Percentiles rank a stretch among this genome's conserved stretches.
Evolutionary conservation across 176 grass and related monocot genomes (phyloP).

Genomic region (Triticum turgidum): DNA sequence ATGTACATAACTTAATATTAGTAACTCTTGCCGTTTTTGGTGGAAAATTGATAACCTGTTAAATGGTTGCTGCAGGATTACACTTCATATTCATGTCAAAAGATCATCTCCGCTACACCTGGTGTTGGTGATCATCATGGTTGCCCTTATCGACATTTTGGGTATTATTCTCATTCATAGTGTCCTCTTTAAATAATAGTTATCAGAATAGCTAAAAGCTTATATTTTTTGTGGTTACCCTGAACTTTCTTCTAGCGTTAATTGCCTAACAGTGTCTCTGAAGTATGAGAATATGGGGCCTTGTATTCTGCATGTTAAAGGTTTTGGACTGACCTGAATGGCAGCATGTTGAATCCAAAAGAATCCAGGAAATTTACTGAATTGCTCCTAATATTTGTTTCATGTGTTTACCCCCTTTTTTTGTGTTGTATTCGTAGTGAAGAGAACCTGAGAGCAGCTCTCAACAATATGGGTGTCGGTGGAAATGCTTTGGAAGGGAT

Average conservation of each 20-base stretch:
- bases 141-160: constrained; percentile 94
- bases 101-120: constrained; percentile 90
- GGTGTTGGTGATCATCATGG: constrained; percentile 94
- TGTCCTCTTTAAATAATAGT: not conserved
- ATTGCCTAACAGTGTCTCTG: not conserved
- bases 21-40: not conserved
- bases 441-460: constrained; percentile 94
- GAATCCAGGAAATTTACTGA: not conserved
- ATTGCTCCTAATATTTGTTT: constrained; percentile 19
- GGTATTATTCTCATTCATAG: constrained; percentile 47
- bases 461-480: constrained; percentile 69
- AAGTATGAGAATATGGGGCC: constrained; percentile 4
- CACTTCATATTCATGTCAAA: constrained; percentile 95
- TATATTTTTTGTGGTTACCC: not conserved
- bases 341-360: not conserved
- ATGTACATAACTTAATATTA: constrained; percentile 4
- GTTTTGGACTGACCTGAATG: not conserved
- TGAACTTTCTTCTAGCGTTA: constrained; percentile 4
- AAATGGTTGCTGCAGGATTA: constrained; percentile 77
- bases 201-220: not conserved
- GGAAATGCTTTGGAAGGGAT: constrained; percentile 71
- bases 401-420: not conserved
- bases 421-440: constrained; percentile 53
- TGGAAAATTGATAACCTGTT: not conserved
- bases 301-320: not conserved